phyloP scores from a whole-genome alignment of 768 basidiomycete species.

The Podaxis sp. region DNA sequence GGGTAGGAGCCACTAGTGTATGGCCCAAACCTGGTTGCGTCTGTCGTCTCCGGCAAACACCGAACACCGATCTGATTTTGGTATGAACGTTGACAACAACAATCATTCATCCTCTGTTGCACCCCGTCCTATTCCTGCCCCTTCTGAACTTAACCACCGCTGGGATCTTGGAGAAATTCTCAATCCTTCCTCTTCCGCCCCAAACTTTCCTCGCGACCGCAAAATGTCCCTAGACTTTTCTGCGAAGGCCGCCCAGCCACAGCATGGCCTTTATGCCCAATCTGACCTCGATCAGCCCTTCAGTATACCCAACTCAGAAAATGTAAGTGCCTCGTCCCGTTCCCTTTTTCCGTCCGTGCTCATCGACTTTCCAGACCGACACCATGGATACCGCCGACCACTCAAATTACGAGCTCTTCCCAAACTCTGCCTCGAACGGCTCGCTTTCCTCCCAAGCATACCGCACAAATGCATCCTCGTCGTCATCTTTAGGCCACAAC shows the following conservation, averaged over 20 bases:
- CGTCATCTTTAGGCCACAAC: conserved; percentile 61
- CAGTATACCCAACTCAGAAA: conserved; percentile 42
- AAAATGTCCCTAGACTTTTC: conserved; percentile 59
- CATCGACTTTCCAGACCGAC: conserved; percentile 41
- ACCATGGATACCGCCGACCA: conserved; percentile 56
- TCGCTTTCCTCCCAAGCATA: conserved; percentile 62
- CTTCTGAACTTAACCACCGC: conserved; percentile 34
- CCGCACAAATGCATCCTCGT: conserved; percentile 70
- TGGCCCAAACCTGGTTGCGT: conserved; percentile 13
- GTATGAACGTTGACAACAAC: conserved; percentile 32
- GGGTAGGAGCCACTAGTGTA: neutral
- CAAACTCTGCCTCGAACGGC: conserved; percentile 37
- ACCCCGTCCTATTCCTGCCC: conserved; percentile 35
- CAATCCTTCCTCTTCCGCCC: conserved; percentile 31
- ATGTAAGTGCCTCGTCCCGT: conserved; percentile 31
- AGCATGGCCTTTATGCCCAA: conserved; percentile 50
- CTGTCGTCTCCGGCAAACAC: conserved; percentile 28
- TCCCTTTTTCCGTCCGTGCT: conserved; percentile 28
- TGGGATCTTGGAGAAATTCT: conserved; percentile 48
- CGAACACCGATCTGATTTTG: conserved; percentile 51
- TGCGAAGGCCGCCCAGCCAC: conserved; percentile 38
- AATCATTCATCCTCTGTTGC: conserved; percentile 25
- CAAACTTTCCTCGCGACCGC: conserved; percentile 31
- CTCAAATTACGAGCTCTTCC: conserved; percentile 64
- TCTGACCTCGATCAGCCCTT: conserved; percentile 60